These are phyloP conservation scores for Xylaria sp. DNA, from an alignment of 2,329 filamentous ascomycete species.

Conservation along the genomic window DNA sequence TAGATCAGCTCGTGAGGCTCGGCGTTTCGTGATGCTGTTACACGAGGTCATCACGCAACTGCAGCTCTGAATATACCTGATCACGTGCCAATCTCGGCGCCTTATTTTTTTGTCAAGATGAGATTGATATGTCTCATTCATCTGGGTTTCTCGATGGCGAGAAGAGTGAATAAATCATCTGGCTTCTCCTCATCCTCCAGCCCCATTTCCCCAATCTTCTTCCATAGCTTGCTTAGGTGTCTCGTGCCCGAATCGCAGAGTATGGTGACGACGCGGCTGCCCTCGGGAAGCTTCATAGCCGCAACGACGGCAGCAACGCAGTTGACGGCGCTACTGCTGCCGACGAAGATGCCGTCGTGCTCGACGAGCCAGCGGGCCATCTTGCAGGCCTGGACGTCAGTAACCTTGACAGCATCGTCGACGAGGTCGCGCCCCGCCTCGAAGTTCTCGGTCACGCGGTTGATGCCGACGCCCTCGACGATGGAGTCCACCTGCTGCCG, in stretches of 20 bases:
- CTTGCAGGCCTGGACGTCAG: conserved; percentile 85
- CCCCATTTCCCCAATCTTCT: conserved; percentile 74
- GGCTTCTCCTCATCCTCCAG: conserved; percentile 67
- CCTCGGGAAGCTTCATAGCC: conserved; percentile 70
- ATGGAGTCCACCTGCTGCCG: conserved; percentile 94
- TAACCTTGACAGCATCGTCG: conserved; percentile 89
- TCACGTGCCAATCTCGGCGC: conserved; percentile 10
- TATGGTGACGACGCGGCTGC: conserved; percentile 81
- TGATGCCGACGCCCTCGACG: conserved; percentile 96
- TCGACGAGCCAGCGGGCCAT: conserved; percentile 99
- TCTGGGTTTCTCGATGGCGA: conserved; percentile 57
- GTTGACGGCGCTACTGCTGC: conserved; percentile 96
- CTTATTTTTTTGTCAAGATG: conserved; percentile 13
- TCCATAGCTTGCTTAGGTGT: conserved; percentile 89
- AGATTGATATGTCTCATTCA: conserved; percentile 5
- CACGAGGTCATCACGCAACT: conserved; percentile 15
- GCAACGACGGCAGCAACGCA: conserved; percentile 82
- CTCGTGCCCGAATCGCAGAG: conserved; percentile 85
- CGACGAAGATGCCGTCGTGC: conserved; percentile 93
- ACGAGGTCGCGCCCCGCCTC: conserved; percentile 86
- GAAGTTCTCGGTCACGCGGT: conserved; percentile 93
- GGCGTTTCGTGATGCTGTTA: conserved; percentile 20
- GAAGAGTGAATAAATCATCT: conserved; percentile 60
- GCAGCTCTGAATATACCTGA: conserved; percentile 29
- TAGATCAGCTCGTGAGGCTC: conserved; percentile 31